Percentiles rank a stretch among this genome's conserved stretches.
Evolutionary conservation across 805 yeast species (phyloP).

Genomic region (Yamadazyma kitorensis): DNA sequence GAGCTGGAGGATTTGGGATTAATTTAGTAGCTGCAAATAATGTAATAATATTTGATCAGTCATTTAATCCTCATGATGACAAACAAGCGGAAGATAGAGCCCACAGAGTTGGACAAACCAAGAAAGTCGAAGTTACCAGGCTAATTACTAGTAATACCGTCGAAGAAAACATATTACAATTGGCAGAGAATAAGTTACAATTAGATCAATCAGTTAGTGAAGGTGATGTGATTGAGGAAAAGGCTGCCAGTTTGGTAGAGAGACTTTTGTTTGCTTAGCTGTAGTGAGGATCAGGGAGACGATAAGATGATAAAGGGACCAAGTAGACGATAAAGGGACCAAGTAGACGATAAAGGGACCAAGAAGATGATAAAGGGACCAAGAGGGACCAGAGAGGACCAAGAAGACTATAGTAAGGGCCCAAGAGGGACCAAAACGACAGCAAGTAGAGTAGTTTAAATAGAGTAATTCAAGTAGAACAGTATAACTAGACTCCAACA

Average conservation of each 20-base stretch:
- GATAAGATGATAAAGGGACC: too few relatives aligned
- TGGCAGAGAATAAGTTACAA: constrained; percentile 89
- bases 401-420: too few relatives aligned
- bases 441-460: too few relatives aligned
- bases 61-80: constrained; percentile 98
- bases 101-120: constrained; percentile 92
- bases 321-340: too few relatives aligned
- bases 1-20: constrained; percentile 99
- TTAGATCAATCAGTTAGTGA: constrained; percentile 65
- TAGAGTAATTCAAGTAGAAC: too few relatives aligned
- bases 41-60: constrained; percentile 88
- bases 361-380: too few relatives aligned
- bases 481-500: too few relatives aligned
- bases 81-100: constrained; percentile 99
- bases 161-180: constrained; percentile 81
- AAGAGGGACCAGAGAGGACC: too few relatives aligned
- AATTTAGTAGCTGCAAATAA: constrained; percentile 92
- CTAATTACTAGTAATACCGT: constrained; percentile 72
- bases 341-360: too few relatives aligned
- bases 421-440: too few relatives aligned
- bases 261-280: constrained; percentile 37
- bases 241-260: constrained; percentile 52
- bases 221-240: constrained; percentile 48
- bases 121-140: constrained; percentile 76
- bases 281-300: too few relatives aligned